These are phyloP conservation scores for Bruguiera gymnorhiza DNA, from an alignment of 345 rosid genomes.

Conservation along the genomic window DNA sequence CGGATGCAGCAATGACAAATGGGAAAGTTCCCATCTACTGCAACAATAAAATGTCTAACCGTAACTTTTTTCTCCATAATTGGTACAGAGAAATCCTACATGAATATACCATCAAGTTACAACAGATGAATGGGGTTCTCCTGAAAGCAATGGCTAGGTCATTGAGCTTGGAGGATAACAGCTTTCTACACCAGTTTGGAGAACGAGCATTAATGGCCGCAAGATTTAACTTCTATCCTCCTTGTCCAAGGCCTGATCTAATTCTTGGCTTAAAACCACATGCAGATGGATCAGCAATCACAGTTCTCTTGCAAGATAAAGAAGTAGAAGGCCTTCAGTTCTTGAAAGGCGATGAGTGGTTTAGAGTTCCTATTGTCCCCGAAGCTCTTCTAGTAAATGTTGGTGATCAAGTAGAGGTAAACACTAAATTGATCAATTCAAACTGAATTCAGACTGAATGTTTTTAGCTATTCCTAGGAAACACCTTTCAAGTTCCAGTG, in stretches of 20 bases:
- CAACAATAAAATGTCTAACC: too few relatives aligned
- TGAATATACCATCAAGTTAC: conserved; percentile 38
- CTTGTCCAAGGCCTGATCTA: conserved; percentile 52
- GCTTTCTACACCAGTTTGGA: conserved; percentile 47
- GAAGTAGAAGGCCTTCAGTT: conserved; percentile 61
- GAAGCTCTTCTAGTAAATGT: conserved; percentile 44
- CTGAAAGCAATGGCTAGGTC: conserved; percentile 55
- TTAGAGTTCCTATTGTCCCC: conserved; percentile 44
- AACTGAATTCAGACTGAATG: too few relatives aligned
- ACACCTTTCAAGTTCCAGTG: too few relatives aligned
- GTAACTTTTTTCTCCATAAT: background rate
- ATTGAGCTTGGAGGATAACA: conserved; percentile 39
- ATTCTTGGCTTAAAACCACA: conserved; percentile 54
- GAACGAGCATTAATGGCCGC: conserved; percentile 33
- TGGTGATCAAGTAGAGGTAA: conserved; percentile 44
- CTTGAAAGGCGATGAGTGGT: conserved; percentile 46
- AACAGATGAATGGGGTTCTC: conserved; percentile 21
- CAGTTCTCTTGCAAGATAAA: conserved; percentile 55
- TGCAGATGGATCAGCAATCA: conserved; percentile 57
- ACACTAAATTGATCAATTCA: too few relatives aligned
- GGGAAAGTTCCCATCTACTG: too few relatives aligned
- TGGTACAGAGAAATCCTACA: conserved; percentile 36
- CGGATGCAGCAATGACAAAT: too few relatives aligned
- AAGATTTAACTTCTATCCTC: conserved; percentile 60
- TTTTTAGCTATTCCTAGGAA: too few relatives aligned